Evolutionary conservation across 1,139 yeast genomes (phyloP).

Genomic region (Pichia sp.): DNA sequence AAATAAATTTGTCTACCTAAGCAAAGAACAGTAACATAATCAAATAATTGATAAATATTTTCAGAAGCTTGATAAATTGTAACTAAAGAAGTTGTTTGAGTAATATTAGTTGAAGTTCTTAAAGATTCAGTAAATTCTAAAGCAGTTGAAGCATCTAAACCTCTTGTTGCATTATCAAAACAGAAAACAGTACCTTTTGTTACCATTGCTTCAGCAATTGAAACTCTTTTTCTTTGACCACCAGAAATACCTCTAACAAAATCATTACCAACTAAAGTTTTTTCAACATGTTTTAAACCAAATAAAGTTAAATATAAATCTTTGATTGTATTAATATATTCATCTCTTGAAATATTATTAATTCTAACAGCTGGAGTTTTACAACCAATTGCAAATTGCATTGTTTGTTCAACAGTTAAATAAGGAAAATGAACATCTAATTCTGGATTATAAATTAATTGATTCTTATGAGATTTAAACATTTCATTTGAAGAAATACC

Average conservation of each 20-base stretch:
- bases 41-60: constrained; percentile 69
- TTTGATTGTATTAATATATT: constrained; percentile 35
- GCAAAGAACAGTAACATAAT: constrained; percentile 66
- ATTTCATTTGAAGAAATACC: constrained; percentile 58
- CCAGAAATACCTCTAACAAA: constrained; percentile 74
- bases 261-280: constrained; percentile 68
- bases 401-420: constrained; percentile 39
- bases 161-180: constrained; percentile 74
- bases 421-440: constrained; percentile 41
- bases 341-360: constrained; percentile 33
- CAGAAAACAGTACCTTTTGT: constrained; percentile 56
- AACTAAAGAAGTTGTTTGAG: constrained; percentile 58
- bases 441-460: constrained; percentile 39
- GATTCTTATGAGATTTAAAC: constrained; percentile 38
- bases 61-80: constrained; percentile 83
- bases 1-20: constrained; percentile 74
- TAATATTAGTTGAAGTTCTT: constrained; percentile 54
- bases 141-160: constrained; percentile 71
- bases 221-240: constrained; percentile 77
- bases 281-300: constrained; percentile 47
- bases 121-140: constrained; percentile 67
- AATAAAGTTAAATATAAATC: constrained; percentile 47
- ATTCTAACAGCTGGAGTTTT: constrained; percentile 40
- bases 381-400: constrained; percentile 39
- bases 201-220: constrained; percentile 63